Evolutionary conservation across 352 stramenopile genomes (phyloP).

Genomic region (Pythium coloratum): DNA sequence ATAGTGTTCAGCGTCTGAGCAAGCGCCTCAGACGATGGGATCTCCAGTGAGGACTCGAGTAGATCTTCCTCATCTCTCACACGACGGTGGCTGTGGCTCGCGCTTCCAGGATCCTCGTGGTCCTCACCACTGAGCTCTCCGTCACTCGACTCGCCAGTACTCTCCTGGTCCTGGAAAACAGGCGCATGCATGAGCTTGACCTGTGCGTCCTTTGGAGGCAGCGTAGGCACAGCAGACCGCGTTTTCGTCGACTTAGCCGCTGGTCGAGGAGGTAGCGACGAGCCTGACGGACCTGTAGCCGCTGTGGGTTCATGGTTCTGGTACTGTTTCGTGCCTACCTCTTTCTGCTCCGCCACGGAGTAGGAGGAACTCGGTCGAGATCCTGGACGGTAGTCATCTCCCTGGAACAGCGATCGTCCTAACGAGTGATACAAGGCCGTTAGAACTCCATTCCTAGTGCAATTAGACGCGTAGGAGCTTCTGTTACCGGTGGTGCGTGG

Average conservation of each 20-base stretch:
- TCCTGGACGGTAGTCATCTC: constrained; percentile 69
- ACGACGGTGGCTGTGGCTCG: constrained; percentile 1
- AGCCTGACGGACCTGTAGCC: not conserved
- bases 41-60: constrained; percentile 46
- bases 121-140: constrained; percentile 8
- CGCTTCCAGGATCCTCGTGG: not conserved
- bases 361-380: constrained; percentile 74
- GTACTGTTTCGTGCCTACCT: constrained; percentile 27
- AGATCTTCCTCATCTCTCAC: constrained; percentile 27
- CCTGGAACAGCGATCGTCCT: constrained; percentile 65
- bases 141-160: not conserved
- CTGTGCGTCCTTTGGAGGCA: constrained; percentile 11
- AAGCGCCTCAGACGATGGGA: constrained; percentile 44
- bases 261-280: constrained; percentile 12
- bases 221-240: not conserved
- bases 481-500: constrained; percentile 46
- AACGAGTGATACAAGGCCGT: not conserved
- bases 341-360: constrained; percentile 41
- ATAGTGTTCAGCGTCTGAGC: constrained; percentile 25
- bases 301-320: not conserved
- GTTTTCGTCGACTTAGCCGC: not conserved
- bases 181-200: constrained; percentile 53
- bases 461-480: not conserved
- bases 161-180: constrained; percentile 9
- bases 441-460: not conserved